Evolutionary conservation across 148 eudicot species (phyloP), one percentile per base, ranked within the genome.

Genomic region (Nepenthes gracilis): DNA sequence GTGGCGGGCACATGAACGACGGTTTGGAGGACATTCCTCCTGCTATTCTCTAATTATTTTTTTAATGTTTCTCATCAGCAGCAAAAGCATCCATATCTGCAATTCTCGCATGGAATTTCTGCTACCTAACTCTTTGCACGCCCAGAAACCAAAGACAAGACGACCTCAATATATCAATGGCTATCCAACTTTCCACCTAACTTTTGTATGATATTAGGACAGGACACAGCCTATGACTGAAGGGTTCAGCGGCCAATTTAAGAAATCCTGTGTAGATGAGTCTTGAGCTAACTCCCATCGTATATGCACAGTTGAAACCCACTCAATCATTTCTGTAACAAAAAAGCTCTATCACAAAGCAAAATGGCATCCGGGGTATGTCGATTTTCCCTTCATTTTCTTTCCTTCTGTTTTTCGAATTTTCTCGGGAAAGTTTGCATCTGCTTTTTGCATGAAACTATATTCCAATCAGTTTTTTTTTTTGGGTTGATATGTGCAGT

Each of bases 401-500:
- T 12, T 40, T 4, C 6, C 45, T 40, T 8, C 45, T 40, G 8
- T 8, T 40, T 40, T 40, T 40, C 45, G 45, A 8, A 40, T 40
- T 40, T 49, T 49, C 11, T 49, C 53, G 11, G 11, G 11, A 2
- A 10, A 49, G 53, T 10, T n/a, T 11, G 2, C 2, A 12, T 49
- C 15, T 6, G 12, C n/a, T 5, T 49, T 2, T 11, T 11, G 15
- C 2, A 49, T 49, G 53, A 11, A 2, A 5, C 13, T 49, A 6
- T 49, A 6, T 10, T 10, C 2, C 2, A 12, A 11, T 49, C 11
- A 12, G 6, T 49, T 10, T 49, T 10, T 49, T 49, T 11, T 6
- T 49, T 49, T 49, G 6, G 53, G 53, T 49, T 6, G 6, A n/a
- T 49, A 52, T 38, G 51, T 57, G 58, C 36, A 55, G 58, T 55